phyloP scores from a whole-genome alignment of 768 basidiomycete genomes.

The Boletus reticulatus region DNA sequence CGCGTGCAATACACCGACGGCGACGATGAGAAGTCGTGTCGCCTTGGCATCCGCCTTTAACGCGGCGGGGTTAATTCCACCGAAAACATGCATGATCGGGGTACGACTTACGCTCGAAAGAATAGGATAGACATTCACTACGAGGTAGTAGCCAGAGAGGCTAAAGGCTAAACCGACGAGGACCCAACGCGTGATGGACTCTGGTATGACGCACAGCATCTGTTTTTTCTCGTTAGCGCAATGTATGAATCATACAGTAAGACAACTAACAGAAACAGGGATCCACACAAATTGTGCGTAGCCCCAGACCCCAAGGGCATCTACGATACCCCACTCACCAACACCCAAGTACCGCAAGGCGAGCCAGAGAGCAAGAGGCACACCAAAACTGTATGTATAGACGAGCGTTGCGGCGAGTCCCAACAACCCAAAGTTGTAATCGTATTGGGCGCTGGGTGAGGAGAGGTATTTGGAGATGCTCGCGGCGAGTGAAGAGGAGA shows the following conservation, averaged over 20 bases:
- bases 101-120: conserved; percentile 66
- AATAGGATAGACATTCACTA: conserved; percentile 84
- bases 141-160: conserved; percentile 86
- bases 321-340: conserved; percentile 85
- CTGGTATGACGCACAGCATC: conserved; percentile 85
- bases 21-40: conserved; percentile 76
- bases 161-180: conserved; percentile 70
- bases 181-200: conserved; percentile 79
- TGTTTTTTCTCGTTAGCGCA: conserved; percentile 27
- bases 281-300: conserved; percentile 88
- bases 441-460: conserved; percentile 49
- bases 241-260: neutral
- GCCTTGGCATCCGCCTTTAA: conserved; percentile 82
- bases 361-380: conserved; percentile 84
- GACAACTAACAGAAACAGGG: conserved; percentile 66
- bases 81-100: neutral
- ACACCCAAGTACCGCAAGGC: conserved; percentile 83
- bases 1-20: conserved; percentile 72
- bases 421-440: conserved; percentile 85
- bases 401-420: conserved; percentile 81
- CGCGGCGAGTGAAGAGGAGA: conserved; percentile 88
- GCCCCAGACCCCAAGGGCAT: conserved; percentile 79
- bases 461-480: conserved; percentile 88
- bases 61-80: neutral
- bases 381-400: conserved; percentile 81